Evolutionary conservation across 768 basidiomycete genomes (phyloP).

Genomic region (Agaricus blazei): DNA sequence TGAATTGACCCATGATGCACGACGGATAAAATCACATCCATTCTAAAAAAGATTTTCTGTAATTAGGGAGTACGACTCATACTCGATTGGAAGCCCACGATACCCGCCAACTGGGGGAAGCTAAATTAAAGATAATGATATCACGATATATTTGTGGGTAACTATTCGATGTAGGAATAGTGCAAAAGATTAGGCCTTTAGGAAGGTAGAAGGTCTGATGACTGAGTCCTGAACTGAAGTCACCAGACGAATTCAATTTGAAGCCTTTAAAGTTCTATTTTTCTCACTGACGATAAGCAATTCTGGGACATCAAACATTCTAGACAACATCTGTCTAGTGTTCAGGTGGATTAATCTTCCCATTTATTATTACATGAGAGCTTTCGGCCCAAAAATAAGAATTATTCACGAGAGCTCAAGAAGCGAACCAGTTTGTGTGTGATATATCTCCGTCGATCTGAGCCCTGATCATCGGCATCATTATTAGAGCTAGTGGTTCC

Average conservation of each 20-base stretch:
- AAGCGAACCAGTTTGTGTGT: constrained; percentile 9
- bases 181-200: background rate
- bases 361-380: constrained; percentile 4
- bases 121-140: background rate
- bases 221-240: background rate
- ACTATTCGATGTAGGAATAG: background rate
- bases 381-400: constrained; percentile 1
- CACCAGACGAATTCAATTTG: background rate
- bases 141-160: background rate
- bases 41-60: constrained; percentile 3
- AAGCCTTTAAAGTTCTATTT: background rate
- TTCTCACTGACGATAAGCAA: background rate
- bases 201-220: background rate
- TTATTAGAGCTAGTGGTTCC: constrained; percentile 1
- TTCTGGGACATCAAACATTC: background rate
- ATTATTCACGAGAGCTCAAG: background rate
- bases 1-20: background rate
- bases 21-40: background rate
- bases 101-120: background rate
- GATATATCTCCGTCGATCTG: constrained; percentile 4
- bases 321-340: background rate
- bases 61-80: background rate
- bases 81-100: background rate
- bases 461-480: constrained; percentile 8
- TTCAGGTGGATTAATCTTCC: background rate